phyloP scores from a whole-genome alignment of 139 green algal species.

The Monoraphidium neglectum region DNA sequence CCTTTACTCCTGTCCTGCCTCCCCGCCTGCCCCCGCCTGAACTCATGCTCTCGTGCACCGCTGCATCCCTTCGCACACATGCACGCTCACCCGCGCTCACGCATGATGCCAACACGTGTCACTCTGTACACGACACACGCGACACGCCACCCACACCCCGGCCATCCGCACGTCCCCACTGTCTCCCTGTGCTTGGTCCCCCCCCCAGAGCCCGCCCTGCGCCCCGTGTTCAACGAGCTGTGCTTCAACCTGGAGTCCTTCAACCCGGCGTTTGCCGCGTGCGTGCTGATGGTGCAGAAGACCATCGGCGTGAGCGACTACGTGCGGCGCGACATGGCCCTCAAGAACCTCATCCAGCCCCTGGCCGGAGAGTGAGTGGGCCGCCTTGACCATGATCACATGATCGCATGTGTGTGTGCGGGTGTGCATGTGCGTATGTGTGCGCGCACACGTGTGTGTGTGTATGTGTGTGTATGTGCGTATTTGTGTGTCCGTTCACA shows the following conservation, averaged over 20 bases:
- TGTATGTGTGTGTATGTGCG: too few relatives aligned
- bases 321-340: slow-evolving; percentile 75
- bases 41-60: too few relatives aligned
- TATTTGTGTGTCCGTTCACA: too few relatives aligned
- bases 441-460: too few relatives aligned
- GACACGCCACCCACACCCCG: not conserved
- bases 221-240: slow-evolving; percentile 87
- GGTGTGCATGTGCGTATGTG: too few relatives aligned
- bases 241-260: slow-evolving; percentile 95
- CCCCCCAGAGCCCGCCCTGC: slow-evolving; percentile 67
- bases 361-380: slow-evolving; percentile 93
- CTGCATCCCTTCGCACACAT: too few relatives aligned
- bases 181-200: not conserved
- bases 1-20: too few relatives aligned
- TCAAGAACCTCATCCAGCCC: slow-evolving; percentile 92
- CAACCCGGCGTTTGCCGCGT: slow-evolving; percentile 93
- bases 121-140: not conserved
- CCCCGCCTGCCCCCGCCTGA: too few relatives aligned
- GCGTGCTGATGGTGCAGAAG: slow-evolving; percentile 78
- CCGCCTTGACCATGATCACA: too few relatives aligned
- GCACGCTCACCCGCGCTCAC: too few relatives aligned
- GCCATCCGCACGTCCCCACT: not conserved
- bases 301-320: slow-evolving; percentile 86
- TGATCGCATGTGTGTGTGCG: too few relatives aligned
- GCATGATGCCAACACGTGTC: not conserved